A percentile compares a stretch with the other conserved stretches of the same genome.
Conservation (phyloP, 108 stramenopile species). For the Nitzschia sp. region DNA sequence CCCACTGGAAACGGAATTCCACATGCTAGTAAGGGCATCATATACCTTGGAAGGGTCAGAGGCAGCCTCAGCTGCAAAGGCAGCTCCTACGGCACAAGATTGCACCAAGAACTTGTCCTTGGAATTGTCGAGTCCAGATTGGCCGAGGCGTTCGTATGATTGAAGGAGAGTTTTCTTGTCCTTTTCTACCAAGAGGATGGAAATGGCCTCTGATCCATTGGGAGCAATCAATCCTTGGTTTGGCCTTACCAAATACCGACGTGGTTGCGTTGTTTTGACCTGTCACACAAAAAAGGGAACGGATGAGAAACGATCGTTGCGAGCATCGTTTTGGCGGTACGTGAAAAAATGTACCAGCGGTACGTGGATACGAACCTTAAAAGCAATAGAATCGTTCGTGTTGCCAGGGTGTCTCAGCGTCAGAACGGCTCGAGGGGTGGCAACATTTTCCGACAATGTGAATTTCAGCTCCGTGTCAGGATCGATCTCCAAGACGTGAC, state of each 20-base stretch:
- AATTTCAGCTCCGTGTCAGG: conserved; percentile 77
- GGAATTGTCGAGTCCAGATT: conserved; percentile 86
- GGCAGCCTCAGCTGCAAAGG: conserved; percentile 46
- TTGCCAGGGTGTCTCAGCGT: conserved; percentile 70
- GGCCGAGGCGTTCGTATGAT: conserved; percentile 83
- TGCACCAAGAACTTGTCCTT: conserved; percentile 93
- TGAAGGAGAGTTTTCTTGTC: conserved; percentile 81
- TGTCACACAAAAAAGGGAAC: conserved; percentile 21
- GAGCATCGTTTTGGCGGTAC: not conserved
- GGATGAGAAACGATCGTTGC: not conserved
- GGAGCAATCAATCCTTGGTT: conserved; percentile 88
- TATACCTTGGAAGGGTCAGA: conserved; percentile 56
- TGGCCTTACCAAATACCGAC: conserved; percentile 87
- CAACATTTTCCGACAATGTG: conserved; percentile 55
- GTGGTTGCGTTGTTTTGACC: conserved; percentile 92
- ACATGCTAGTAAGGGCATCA: conserved; percentile 79
- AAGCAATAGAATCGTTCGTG: conserved; percentile 64
- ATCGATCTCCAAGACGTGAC: conserved; percentile 56
- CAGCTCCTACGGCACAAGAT: conserved; percentile 52
- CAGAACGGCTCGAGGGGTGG: conserved; percentile 61
- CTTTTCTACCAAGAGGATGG: conserved; percentile 86
- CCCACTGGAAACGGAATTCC: conserved; percentile 58
- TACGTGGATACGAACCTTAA: conserved; percentile 62
- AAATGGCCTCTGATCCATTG: conserved; percentile 66
- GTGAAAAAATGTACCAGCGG: not conserved